A percentile compares a stretch with the other conserved stretches of the same genome.
phyloP scores from a whole-genome alignment of 306 rosid species.

The Sechiopsis laciniata region DNA sequence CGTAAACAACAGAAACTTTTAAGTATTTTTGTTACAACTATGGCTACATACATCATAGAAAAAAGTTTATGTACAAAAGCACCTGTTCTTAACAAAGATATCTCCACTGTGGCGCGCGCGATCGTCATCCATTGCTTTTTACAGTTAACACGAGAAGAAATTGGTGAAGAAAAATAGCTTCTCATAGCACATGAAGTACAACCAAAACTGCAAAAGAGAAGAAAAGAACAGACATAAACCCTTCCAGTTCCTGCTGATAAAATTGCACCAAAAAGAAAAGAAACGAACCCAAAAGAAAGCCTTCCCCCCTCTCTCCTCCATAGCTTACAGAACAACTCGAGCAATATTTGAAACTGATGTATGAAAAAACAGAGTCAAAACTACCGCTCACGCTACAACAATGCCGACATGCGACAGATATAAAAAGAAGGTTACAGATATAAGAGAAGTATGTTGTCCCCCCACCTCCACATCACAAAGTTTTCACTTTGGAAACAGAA shows the following conservation, averaged over 20 bases:
- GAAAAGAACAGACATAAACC: conserved; percentile 25
- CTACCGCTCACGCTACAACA: neutral
- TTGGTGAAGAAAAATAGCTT: conserved; percentile 25
- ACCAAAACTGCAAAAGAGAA: conserved; percentile 60
- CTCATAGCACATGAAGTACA: conserved; percentile 46
- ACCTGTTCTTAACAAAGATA: neutral
- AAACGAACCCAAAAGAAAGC: neutral
- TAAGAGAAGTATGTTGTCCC: neutral
- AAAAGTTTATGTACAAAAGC: conserved; percentile 7
- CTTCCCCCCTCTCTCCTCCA: neutral
- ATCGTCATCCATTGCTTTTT: neutral
- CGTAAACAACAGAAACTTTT: conserved; percentile 13
- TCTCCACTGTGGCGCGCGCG: neutral
- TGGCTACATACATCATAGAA: conserved; percentile 13
- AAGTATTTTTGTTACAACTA: conserved; percentile 2
- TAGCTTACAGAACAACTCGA: neutral
- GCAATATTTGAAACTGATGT: neutral
- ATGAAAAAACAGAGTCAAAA: neutral
- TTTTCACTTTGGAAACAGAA: neutral
- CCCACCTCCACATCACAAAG: neutral
- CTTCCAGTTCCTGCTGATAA: conserved; percentile 12
- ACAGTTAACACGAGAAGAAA: conserved; percentile 11
- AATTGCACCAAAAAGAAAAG: neutral
- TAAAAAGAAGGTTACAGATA: neutral
- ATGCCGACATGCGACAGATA: neutral